Evolutionary conservation across 805 yeast species (phyloP).

Genomic region (Dipodascopsis uninucleata): DNA sequence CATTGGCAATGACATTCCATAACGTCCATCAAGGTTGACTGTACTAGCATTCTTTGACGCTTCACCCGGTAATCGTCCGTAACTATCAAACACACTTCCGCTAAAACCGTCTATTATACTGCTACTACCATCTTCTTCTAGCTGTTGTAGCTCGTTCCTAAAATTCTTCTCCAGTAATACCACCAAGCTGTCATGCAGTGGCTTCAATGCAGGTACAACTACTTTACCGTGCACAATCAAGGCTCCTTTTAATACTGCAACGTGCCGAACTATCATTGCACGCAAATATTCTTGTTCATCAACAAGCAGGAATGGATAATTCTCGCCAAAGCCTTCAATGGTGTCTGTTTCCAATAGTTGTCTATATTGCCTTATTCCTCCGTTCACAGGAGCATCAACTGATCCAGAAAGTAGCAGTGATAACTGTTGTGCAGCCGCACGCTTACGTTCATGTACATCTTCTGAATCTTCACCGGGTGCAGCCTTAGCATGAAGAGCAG

Average conservation of each 20-base stretch:
- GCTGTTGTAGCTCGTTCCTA: constrained; percentile 50
- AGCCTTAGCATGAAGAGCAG: constrained; percentile 22
- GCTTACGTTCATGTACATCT: no score
- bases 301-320: no score
- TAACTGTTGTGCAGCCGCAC: constrained; percentile 49
- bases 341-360: constrained; percentile 47
- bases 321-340: constrained; percentile 2
- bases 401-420: constrained; percentile 52
- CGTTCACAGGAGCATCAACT: constrained; percentile 88
- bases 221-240: constrained; percentile 65
- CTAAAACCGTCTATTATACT: constrained; percentile 4
- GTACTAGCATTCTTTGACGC: background rate
- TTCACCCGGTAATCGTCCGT: background rate
- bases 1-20: background rate
- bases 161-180: constrained; percentile 66
- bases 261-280: constrained; percentile 46
- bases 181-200: constrained; percentile 65
- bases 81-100: background rate
- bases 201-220: constrained; percentile 52
- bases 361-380: constrained; percentile 83
- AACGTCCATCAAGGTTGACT: no score
- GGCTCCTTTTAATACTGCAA: constrained; percentile 61
- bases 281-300: constrained; percentile 8
- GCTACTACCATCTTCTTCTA: constrained; percentile 8
- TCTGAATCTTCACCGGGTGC: constrained; percentile 24